Evolutionary conservation across 805 yeast genomes (phyloP), one percentile per base, ranked within the genome.

Genomic region (Saccharomyces mikatae): DNA sequence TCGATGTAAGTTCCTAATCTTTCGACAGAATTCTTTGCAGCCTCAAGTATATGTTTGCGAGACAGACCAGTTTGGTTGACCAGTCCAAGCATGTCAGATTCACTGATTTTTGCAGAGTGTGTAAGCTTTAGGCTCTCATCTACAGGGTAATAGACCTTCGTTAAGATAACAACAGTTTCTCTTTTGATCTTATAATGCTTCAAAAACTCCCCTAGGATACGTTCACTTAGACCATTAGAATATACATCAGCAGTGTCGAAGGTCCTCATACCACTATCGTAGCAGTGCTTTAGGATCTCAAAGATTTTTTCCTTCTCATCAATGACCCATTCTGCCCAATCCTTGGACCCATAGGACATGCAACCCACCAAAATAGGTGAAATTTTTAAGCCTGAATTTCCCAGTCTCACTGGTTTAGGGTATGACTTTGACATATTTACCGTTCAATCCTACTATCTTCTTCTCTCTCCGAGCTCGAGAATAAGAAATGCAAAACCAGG

Each of bases 361-460:
- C 82, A 79, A 6, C 85, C 86, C 9, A 80, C 76, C 52, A 81
- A 71, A 24, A 80, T 62, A 41, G 73, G 73, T 36, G 83, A 76
- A 41, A 80, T 71, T 57, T 74, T 73, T 46, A 81, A 68, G 1
- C 84, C 84, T 0, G 81, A 72, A 21, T 65, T 60, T 5, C 83
- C 83, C 10, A 71, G 54, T 28, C 58, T 56, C 17, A 62, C 63
- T 48, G 57, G 66, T 41, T 54, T 48, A 27, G 29, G 29, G 29
- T 28, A 28, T 28, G 29, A 28, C 29, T 28, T 28, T 8, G 29
- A 28, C 29, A 28, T 28, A 28, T 28, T 28, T 28, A 28, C 29
- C 29, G 29, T 28, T 28, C 4, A 28, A 28, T 28, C 29, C 29
- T 28, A 28, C 29, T 28, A 28, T 28, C 29, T 28, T 28, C 29